These are phyloP conservation scores for Boletus tomentosulus DNA, from an alignment of 768 basidiomycete species.

Conservation along the genomic window DNA sequence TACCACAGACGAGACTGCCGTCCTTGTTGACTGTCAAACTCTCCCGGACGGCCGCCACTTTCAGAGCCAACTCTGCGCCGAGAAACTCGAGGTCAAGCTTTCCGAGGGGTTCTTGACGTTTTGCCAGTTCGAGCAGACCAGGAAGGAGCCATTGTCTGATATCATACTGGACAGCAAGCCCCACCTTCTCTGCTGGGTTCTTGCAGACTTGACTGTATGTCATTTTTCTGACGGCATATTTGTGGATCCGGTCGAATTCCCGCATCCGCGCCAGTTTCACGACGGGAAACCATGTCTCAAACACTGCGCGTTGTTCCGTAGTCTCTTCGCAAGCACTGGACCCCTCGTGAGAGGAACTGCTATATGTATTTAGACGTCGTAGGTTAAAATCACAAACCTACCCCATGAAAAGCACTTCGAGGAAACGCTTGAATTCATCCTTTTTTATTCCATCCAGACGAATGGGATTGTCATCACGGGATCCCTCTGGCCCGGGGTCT, in stretches of 20 bases:
- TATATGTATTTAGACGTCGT: neutral
- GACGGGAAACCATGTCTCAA: constrained; percentile 35
- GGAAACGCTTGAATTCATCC: constrained; percentile 24
- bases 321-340: neutral
- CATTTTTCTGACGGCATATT: constrained; percentile 29
- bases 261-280: constrained; percentile 40
- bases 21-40: neutral
- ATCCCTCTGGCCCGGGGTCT: constrained; percentile 13
- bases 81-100: constrained; percentile 11
- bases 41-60: constrained; percentile 21
- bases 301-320: neutral
- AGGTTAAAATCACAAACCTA: constrained; percentile 1
- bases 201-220: constrained; percentile 8
- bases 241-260: constrained; percentile 30
- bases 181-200: constrained; percentile 25
- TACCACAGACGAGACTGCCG: neutral
- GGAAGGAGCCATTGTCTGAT: constrained; percentile 33
- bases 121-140: constrained; percentile 22
- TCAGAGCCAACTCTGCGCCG: constrained; percentile 16
- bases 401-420: constrained; percentile 20
- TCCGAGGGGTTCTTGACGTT: constrained; percentile 16
- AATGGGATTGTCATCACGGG: constrained; percentile 21
- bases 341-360: neutral
- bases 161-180: constrained; percentile 28
- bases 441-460: constrained; percentile 18